Evolutionary conservation across 371 early-diverging fungal species (phyloP).

Genomic region (Rhizomucor pusillus): DNA sequence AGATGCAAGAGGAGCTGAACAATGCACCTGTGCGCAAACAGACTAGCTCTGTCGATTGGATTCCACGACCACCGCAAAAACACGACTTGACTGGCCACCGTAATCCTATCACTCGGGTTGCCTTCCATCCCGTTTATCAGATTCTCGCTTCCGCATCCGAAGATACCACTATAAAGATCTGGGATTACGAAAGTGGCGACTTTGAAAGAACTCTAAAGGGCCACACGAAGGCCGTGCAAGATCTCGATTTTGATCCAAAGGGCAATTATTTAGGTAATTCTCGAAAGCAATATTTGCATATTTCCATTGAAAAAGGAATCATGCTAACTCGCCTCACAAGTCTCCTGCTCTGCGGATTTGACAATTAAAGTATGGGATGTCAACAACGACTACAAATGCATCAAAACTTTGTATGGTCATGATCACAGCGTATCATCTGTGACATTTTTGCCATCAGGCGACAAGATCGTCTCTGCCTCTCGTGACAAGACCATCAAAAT

Average conservation of each 20-base stretch:
- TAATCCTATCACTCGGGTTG: slow-evolving; percentile 76
- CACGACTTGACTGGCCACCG: slow-evolving; percentile 77
- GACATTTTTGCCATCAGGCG: slow-evolving; percentile 70
- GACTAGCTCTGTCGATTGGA: slow-evolving; percentile 67
- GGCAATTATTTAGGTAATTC: slow-evolving; percentile 66
- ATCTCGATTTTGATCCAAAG: slow-evolving; percentile 77
- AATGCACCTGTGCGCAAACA: slow-evolving; percentile 65
- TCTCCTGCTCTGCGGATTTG: slow-evolving; percentile 87
- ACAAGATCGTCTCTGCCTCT: slow-evolving; percentile 79
- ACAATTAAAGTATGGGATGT: slow-evolving; percentile 90
- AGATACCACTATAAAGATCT: slow-evolving; percentile 87
- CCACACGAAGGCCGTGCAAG: slow-evolving; percentile 91
- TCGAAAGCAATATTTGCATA: neutral
- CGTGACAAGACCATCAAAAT: slow-evolving; percentile 88
- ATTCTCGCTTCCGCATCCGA: slow-evolving; percentile 88
- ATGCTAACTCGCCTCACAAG: slow-evolving; percentile 27
- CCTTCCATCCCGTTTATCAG: slow-evolving; percentile 86
- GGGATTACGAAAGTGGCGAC: slow-evolving; percentile 89
- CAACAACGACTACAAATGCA: slow-evolving; percentile 81
- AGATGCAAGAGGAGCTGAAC: slow-evolving; percentile 74
- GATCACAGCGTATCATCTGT: slow-evolving; percentile 89
- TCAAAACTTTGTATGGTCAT: slow-evolving; percentile 86
- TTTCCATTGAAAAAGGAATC: slow-evolving; percentile 1
- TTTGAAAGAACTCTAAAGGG: slow-evolving; percentile 90
- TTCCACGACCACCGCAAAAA: slow-evolving; percentile 82